Conservation (phyloP, 192 early-diverging fungal genomes). For the Rhizophagus clarus region DNA sequence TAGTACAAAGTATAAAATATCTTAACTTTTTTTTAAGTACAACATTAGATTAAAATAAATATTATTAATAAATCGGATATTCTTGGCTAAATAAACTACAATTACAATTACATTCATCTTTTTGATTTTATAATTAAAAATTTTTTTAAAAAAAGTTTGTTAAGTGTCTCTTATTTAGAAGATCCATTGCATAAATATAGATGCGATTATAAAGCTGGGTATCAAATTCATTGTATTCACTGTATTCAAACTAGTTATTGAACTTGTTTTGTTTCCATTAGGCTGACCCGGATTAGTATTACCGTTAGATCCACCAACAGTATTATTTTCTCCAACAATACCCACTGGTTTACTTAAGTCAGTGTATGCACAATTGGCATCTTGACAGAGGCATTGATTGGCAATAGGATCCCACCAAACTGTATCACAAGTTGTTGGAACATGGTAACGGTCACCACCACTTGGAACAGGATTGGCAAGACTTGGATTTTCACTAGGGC, state of each 20-base stretch:
- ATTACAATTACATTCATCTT: too few relatives aligned
- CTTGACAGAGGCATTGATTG: conserved; percentile 62
- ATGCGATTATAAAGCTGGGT: neutral
- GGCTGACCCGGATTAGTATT: neutral
- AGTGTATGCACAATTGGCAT: conserved; percentile 56
- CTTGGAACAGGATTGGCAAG: conserved; percentile 45
- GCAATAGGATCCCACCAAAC: conserved; percentile 72
- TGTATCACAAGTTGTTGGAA: conserved; percentile 66
- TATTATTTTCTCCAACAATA: neutral
- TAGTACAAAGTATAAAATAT: too few relatives aligned
- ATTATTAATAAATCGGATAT: too few relatives aligned
- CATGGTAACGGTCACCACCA: conserved; percentile 41
- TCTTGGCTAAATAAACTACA: too few relatives aligned
- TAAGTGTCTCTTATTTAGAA: neutral
- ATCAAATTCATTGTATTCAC: neutral
- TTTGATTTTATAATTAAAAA: too few relatives aligned
- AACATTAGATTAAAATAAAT: too few relatives aligned
- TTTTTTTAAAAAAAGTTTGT: too few relatives aligned
- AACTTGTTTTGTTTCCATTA: neutral
- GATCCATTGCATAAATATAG: neutral
- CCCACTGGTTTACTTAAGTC: conserved; percentile 35
- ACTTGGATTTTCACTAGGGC: conserved; percentile 47
- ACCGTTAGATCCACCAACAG: neutral
- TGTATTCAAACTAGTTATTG: neutral
- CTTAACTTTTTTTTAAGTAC: too few relatives aligned